A percentile compares a stretch with the other conserved stretches of the same genome.
These are phyloP conservation scores for Evansstolkia leycettana DNA, from an alignment of 495 filamentous ascomycete species.

Conservation along the genomic window DNA sequence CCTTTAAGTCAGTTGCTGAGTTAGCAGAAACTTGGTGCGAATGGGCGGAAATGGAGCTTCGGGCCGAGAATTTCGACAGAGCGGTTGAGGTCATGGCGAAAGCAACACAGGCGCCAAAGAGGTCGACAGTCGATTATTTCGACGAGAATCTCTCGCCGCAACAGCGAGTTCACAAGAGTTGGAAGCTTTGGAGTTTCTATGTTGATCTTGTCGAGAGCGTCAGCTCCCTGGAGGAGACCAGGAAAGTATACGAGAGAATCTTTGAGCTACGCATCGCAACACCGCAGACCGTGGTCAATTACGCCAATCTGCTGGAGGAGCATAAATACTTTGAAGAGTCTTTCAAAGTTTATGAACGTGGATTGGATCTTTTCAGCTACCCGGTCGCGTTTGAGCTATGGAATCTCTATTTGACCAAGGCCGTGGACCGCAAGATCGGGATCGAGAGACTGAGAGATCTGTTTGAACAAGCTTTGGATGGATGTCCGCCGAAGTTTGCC, in stretches of 20 bases:
- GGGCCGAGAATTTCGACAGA: slow-evolving; percentile 89
- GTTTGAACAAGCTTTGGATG: slow-evolving; percentile 94
- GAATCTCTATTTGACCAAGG: slow-evolving; percentile 97
- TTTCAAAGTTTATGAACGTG: slow-evolving; percentile 95
- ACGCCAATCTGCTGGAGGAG: slow-evolving; percentile 91
- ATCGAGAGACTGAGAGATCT: slow-evolving; percentile 92
- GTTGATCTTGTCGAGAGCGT: slow-evolving; percentile 96
- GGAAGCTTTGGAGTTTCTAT: slow-evolving; percentile 99
- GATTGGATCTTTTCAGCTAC: slow-evolving; percentile 92
- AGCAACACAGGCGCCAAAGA: slow-evolving; percentile 87
- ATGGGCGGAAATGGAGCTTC: slow-evolving; percentile 96
- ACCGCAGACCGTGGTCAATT: slow-evolving; percentile 97
- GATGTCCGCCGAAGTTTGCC: slow-evolving; percentile 89
- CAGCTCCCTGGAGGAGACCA: slow-evolving; percentile 80
- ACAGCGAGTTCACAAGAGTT: slow-evolving; percentile 96
- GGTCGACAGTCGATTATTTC: slow-evolving; percentile 94
- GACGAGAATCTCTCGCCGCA: slow-evolving; percentile 91
- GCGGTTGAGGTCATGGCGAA: slow-evolving; percentile 95
- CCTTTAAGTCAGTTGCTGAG: slow-evolving; percentile 89
- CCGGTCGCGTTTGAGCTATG: slow-evolving; percentile 97
- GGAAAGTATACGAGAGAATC: slow-evolving; percentile 88
- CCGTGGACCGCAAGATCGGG: slow-evolving; percentile 85
- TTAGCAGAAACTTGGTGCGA: slow-evolving; percentile 97
- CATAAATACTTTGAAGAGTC: slow-evolving; percentile 94
- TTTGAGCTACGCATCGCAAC: slow-evolving; percentile 98